Conservation (phyloP, 352 stramenopile genomes). For the Pythium scleroteichum region DNA sequence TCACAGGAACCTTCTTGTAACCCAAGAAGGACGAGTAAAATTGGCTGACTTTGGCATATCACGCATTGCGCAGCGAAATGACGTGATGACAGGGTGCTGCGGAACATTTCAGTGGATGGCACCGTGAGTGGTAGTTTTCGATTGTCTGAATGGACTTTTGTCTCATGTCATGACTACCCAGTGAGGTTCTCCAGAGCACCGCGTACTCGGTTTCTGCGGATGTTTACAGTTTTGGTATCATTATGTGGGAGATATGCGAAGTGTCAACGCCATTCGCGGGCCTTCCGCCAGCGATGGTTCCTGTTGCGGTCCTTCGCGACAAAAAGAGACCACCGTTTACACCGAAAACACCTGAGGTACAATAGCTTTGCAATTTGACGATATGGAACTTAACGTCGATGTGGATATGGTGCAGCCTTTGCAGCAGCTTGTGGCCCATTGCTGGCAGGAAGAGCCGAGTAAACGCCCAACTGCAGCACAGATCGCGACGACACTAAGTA, state of each 20-base stretch:
- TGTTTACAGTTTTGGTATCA: slow-evolving; percentile 81
- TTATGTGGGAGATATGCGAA: slow-evolving; percentile 85
- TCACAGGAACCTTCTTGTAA: slow-evolving; percentile 73
- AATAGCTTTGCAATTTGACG: neutral
- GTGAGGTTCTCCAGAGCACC: slow-evolving; percentile 66
- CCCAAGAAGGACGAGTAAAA: slow-evolving; percentile 68
- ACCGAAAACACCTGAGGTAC: slow-evolving; percentile 58
- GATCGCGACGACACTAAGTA: slow-evolving; percentile 42
- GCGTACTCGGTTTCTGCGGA: slow-evolving; percentile 71
- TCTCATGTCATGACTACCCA: slow-evolving; percentile 21
- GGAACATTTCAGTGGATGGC: slow-evolving; percentile 87
- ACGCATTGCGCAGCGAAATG: slow-evolving; percentile 45
- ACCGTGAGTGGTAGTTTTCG: slow-evolving; percentile 42
- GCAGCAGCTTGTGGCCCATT: slow-evolving; percentile 55
- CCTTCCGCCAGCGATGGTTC: slow-evolving; percentile 49
- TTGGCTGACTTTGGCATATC: slow-evolving; percentile 83
- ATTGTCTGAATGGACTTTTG: neutral
- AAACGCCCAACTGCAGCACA: slow-evolving; percentile 45
- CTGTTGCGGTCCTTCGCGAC: slow-evolving; percentile 66
- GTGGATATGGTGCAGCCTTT: slow-evolving; percentile 41
- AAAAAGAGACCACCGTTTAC: slow-evolving; percentile 62
- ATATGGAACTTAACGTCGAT: neutral
- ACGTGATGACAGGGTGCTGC: slow-evolving; percentile 74
- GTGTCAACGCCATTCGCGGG: slow-evolving; percentile 57
- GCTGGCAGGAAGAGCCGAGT: slow-evolving; percentile 66